Evolutionary conservation across 2,329 filamentous ascomycete species (phyloP).

Genomic region (Purpureocillium takamizusanense): DNA sequence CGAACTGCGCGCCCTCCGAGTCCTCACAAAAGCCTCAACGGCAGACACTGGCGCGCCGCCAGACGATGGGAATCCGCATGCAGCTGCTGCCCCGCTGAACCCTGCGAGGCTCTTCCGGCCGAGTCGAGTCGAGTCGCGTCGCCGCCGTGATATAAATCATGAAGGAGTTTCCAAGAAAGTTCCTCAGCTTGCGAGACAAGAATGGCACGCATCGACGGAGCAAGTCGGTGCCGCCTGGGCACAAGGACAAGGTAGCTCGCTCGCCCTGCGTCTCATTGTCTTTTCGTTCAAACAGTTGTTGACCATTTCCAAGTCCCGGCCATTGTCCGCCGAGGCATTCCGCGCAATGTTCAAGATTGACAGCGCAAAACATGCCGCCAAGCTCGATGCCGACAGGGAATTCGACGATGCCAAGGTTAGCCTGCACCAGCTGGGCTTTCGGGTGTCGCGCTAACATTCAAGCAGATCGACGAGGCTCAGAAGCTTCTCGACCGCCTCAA

Average conservation of each 20-base stretch:
- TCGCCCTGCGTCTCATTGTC: not conserved
- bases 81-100: conserved; percentile 21
- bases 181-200: conserved; percentile 64
- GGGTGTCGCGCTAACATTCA: too few species aligned
- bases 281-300: too few species aligned
- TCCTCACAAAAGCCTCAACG: too few species aligned
- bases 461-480: conserved; percentile 31
- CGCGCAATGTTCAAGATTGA: conserved; percentile 57
- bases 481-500: conserved; percentile 31
- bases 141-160: conserved; percentile 24
- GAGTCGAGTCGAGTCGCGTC: not conserved
- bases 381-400: conserved; percentile 39
- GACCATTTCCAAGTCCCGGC: conserved; percentile 31
- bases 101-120: conserved; percentile 15
- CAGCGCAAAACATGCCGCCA: conserved; percentile 37
- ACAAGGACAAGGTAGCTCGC: conserved; percentile 34
- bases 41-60: conserved; percentile 1
- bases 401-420: conserved; percentile 30
- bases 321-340: conserved; percentile 47
- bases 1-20: too few species aligned
- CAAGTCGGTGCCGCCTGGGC: conserved; percentile 44
- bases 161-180: conserved; percentile 52
- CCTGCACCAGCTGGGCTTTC: too few species aligned
- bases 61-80: conserved; percentile 20
- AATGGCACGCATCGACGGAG: conserved; percentile 42